Evolutionary conservation across 371 early-diverging fungal species (phyloP).

Genomic region (Ordospora colligata): DNA sequence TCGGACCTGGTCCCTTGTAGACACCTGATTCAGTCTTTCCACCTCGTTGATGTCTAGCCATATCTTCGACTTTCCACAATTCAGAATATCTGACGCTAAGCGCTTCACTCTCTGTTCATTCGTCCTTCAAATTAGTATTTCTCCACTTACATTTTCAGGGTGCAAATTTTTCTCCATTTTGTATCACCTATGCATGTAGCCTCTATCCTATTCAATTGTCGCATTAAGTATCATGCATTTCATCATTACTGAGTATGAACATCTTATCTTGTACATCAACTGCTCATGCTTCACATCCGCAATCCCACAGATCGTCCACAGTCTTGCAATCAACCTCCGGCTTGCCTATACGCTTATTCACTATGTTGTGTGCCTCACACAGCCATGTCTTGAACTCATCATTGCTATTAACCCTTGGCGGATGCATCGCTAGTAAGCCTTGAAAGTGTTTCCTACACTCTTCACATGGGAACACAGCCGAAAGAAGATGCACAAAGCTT

Average conservation of each 20-base stretch:
- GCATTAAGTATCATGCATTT: no score
- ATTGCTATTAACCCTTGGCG: conserved; percentile 72
- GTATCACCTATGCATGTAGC: not conserved
- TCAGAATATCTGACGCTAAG: conserved; percentile 88
- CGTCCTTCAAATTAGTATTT: conserved; percentile 37
- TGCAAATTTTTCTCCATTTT: conserved; percentile 20
- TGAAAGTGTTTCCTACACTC: conserved; percentile 67
- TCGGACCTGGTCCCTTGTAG: conserved; percentile 80
- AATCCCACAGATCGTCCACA: conserved; percentile 80
- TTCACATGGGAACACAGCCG: conserved; percentile 83
- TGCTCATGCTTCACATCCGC: conserved; percentile 46
- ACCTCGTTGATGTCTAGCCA: conserved; percentile 98
- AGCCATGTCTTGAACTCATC: conserved; percentile 72
- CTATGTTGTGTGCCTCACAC: conserved; percentile 86
- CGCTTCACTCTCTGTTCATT: conserved; percentile 65
- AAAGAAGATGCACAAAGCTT: conserved; percentile 71
- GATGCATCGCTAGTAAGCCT: conserved; percentile 67
- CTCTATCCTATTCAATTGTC: not conserved
- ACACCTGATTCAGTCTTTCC: conserved; percentile 83
- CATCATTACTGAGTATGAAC: no score
- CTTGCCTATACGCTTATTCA: conserved; percentile 80
- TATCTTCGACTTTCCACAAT: conserved; percentile 94
- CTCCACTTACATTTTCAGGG: conserved; percentile 35
- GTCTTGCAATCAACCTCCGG: conserved; percentile 79
- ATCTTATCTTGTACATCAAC: not conserved